Evolutionary conservation across 352 stramenopile genomes (phyloP).

Genomic region (Globisporangium lucens): DNA sequence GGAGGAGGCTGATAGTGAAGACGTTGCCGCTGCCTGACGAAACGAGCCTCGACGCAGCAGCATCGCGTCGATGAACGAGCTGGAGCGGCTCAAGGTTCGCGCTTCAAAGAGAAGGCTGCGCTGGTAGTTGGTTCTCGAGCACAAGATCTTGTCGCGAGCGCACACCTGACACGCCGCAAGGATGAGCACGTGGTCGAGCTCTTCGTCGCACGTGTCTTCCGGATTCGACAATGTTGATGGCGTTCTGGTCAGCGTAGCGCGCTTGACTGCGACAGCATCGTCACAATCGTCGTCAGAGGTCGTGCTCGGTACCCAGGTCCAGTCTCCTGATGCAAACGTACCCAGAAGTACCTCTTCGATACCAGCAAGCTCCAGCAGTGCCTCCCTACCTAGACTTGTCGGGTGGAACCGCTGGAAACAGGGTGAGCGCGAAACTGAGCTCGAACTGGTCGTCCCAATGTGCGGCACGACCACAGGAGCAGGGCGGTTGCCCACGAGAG

Average conservation of each 20-base stretch:
- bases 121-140: not conserved
- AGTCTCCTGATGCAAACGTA: not conserved
- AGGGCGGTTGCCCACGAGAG: conserved; percentile 9
- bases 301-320: not conserved
- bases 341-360: not conserved
- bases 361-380: not conserved
- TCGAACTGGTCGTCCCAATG: not conserved
- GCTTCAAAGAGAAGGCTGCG: conserved; percentile 7
- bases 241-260: not conserved
- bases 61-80: conserved; percentile 1
- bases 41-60: not conserved
- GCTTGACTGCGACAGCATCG: not conserved
- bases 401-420: not conserved
- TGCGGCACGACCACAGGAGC: not conserved
- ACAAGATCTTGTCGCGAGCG: not conserved
- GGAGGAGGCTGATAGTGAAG: not conserved
- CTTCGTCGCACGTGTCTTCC: conserved; percentile 16
- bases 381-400: not conserved
- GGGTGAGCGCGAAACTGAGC: not conserved
- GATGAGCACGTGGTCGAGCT: conserved; percentile 10
- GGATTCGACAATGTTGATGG: not conserved
- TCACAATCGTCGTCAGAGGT: not conserved
- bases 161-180: not conserved
- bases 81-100: not conserved
- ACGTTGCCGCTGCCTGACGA: not conserved